Percentiles rank a stretch among this genome's conserved stretches.
Conservation (phyloP, 345 rosid genomes). For the Eucalyptus tenuipes region DNA sequence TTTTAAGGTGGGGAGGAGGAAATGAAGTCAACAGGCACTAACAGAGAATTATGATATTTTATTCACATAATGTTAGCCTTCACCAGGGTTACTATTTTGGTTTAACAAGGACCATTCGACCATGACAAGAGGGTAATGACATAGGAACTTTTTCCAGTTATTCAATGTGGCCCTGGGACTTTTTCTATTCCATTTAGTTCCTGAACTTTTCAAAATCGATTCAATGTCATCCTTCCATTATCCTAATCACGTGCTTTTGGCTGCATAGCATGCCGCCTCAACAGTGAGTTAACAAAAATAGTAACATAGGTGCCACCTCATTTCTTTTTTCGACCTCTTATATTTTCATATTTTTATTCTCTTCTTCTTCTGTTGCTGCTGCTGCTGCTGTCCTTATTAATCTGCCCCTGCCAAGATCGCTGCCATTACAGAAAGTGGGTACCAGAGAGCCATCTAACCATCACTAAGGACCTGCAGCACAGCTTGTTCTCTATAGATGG, state of each 20-base stretch:
- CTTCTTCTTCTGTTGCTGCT: not conserved
- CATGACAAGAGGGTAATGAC: not conserved
- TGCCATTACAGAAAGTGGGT: not conserved
- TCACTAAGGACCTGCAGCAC: not conserved
- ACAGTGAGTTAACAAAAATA: not conserved
- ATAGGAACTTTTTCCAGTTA: not conserved
- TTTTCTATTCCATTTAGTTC: not conserved
- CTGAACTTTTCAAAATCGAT: not conserved
- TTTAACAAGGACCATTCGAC: not conserved
- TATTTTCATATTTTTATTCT: not conserved
- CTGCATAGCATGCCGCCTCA: not conserved
- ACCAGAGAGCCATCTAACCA: not conserved
- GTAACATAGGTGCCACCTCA: not conserved
- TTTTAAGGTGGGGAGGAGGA: not conserved
- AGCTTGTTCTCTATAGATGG: not conserved
- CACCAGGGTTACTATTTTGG: not conserved
- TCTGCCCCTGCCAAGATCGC: not conserved
- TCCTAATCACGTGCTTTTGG: not conserved
- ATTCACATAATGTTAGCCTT: not conserved
- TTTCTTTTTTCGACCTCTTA: not conserved
- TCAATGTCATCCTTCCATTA: not conserved
- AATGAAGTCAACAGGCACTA: not conserved
- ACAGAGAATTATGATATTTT: not conserved
- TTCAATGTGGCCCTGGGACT: not conserved
- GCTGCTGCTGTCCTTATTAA: not conserved